Conservation (phyloP, 345 rosid species). For the Dipteronia dyeriana region DNA sequence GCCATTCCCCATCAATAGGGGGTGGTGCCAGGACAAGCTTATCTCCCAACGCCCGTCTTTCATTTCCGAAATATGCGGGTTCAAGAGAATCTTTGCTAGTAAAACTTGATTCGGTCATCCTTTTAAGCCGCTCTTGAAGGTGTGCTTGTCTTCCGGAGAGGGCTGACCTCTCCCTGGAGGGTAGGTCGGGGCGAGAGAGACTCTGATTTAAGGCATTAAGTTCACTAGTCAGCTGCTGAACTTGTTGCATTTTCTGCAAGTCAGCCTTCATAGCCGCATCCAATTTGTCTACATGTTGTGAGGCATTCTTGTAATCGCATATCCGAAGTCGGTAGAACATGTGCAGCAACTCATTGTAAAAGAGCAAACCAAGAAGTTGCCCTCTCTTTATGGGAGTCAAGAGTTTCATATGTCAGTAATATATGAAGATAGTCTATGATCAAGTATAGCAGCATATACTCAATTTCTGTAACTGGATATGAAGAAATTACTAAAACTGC, state of each 20-base stretch:
- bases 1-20: constrained; percentile 95
- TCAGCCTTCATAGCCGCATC: constrained; percentile 91
- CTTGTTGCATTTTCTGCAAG: constrained; percentile 47
- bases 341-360: constrained; percentile 90
- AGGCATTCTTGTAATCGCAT: constrained; percentile 90
- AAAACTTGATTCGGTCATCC: constrained; percentile 33
- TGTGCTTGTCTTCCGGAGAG: constrained; percentile 53
- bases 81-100: constrained; percentile 46
- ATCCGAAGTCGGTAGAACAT: constrained; percentile 79
- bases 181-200: constrained; percentile 64
- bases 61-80: constrained; percentile 63
- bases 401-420: constrained; percentile 10
- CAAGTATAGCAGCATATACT: background rate
- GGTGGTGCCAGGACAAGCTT: constrained; percentile 80
- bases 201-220: constrained; percentile 66
- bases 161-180: constrained; percentile 62
- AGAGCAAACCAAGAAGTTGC: constrained; percentile 72
- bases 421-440: background rate
- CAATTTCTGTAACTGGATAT: background rate
- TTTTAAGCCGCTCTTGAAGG: constrained; percentile 56
- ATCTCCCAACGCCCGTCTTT: constrained; percentile 56
- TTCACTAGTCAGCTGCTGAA: constrained; percentile 56
- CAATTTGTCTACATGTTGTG: constrained; percentile 80
- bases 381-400: constrained; percentile 43
- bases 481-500: background rate